Conservation (phyloP, 225 moss, liverwort and hornwort species). For the Pseudisothecium myosuroides region DNA sequence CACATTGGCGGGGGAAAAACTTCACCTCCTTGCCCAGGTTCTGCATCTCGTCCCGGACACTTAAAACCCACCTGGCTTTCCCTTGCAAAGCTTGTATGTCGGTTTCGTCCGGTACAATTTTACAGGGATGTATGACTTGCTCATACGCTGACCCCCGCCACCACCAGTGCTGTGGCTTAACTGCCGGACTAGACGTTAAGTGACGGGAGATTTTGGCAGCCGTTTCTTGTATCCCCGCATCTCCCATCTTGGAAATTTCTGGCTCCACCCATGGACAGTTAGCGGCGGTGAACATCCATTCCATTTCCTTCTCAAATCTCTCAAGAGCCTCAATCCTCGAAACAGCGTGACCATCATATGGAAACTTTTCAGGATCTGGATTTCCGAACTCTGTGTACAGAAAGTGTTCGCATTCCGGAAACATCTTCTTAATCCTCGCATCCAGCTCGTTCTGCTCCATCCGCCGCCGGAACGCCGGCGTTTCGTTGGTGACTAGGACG, state of each 20-base stretch:
- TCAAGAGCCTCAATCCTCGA: background rate
- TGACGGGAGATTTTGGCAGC: background rate
- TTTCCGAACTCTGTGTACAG: background rate
- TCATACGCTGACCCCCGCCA: background rate
- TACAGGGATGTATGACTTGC: accelerated
- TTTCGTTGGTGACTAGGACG: background rate
- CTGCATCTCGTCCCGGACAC: background rate
- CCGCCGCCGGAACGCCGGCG: accelerated
- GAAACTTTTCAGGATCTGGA: background rate
- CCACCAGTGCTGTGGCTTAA: background rate
- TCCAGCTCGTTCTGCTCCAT: background rate
- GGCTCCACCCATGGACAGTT: background rate
- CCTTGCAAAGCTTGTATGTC: too few relatives aligned
- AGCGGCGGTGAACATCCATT: background rate
- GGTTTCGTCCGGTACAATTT: accelerated
- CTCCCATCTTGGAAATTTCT: background rate
- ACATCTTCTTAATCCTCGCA: background rate
- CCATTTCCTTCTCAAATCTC: background rate
- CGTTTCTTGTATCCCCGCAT: background rate
- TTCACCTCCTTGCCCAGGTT: background rate
- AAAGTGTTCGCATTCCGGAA: background rate
- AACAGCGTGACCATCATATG: background rate
- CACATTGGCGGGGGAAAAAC: background rate
- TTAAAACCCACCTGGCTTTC: background rate
- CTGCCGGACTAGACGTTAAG: background rate